Evolutionary conservation across 768 basidiomycete species (phyloP).

Genomic region (Tricholoma terreum): DNA sequence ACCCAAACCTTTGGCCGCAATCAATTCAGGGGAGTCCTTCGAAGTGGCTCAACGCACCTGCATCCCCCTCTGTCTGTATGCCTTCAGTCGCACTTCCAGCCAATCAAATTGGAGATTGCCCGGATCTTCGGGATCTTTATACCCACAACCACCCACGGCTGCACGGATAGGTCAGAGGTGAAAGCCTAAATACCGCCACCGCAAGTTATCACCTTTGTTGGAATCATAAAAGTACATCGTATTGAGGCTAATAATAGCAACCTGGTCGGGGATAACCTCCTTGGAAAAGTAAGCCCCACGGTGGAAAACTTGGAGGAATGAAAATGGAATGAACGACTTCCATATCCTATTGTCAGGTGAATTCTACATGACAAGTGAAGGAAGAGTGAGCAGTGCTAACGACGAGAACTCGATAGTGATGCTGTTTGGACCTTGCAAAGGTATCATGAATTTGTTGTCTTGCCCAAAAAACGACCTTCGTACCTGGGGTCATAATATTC

Average conservation of each 20-base stretch:
- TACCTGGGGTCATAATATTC: slow-evolving; percentile 70
- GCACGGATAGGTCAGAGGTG: slow-evolving; percentile 11
- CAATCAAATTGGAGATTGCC: slow-evolving; percentile 88
- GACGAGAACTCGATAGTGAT: slow-evolving; percentile 66
- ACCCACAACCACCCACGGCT: slow-evolving; percentile 79
- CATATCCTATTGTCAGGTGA: slow-evolving; percentile 55
- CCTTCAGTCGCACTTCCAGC: slow-evolving; percentile 80
- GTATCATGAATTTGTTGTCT: slow-evolving; percentile 8
- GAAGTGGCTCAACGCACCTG: slow-evolving; percentile 47
- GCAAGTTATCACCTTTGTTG: slow-evolving; percentile 64
- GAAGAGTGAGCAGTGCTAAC: slow-evolving; percentile 58
- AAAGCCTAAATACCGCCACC: not conserved
- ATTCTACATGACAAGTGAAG: slow-evolving; percentile 3
- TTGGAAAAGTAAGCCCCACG: slow-evolving; percentile 82
- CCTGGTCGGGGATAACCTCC: slow-evolving; percentile 71
- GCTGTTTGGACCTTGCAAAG: slow-evolving; percentile 55
- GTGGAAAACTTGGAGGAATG: slow-evolving; percentile 76
- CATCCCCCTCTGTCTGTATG: slow-evolving; percentile 67
- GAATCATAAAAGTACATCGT: slow-evolving; percentile 91
- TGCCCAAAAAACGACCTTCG: slow-evolving; percentile 9
- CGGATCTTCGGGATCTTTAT: slow-evolving; percentile 65
- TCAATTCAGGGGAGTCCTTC: not conserved
- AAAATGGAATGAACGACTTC: slow-evolving; percentile 76
- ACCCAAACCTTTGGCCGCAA: slow-evolving; percentile 38
- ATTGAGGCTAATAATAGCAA: slow-evolving; percentile 84